Conservation (phyloP, 164 flowering plant species). For the Vitis vinifera region DNA sequence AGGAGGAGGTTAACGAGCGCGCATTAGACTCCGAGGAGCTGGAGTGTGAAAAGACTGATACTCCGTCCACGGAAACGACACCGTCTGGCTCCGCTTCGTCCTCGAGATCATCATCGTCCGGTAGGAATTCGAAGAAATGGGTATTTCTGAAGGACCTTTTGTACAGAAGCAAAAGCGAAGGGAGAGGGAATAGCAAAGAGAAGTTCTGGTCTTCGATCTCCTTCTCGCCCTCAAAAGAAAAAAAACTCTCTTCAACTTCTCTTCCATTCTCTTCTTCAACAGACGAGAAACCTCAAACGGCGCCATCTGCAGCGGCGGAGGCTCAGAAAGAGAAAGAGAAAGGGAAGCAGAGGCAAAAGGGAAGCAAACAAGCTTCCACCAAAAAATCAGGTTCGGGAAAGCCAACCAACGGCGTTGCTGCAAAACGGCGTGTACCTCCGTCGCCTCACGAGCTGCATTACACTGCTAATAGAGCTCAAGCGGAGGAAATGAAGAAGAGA, state of each 20-base stretch:
- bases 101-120: constrained; percentile 39
- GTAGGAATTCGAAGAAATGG: constrained; percentile 43
- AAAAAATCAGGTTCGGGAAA: constrained; percentile 2
- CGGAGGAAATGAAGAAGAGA: constrained; percentile 68
- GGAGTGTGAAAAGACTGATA: constrained; percentile 13
- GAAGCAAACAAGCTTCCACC: background rate
- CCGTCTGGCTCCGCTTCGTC: constrained; percentile 44
- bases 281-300: background rate
- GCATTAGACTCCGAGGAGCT: constrained; percentile 9
- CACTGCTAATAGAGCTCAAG: constrained; percentile 54
- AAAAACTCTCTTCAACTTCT: background rate
- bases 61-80: constrained; percentile 23
- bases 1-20: background rate
- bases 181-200: constrained; percentile 36
- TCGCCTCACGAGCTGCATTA: constrained; percentile 58
- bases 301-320: background rate
- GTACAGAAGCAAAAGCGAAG: constrained; percentile 55
- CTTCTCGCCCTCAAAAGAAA: constrained; percentile 17
- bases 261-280: background rate
- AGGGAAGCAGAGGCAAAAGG: background rate
- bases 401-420: constrained; percentile 26
- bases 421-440: constrained; percentile 35
- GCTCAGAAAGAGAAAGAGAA: background rate
- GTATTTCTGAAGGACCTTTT: constrained; percentile 42
- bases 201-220: constrained; percentile 31